Conservation (phyloP, 1,284 basidiomycete species). For the Chalciporus sp. region DNA sequence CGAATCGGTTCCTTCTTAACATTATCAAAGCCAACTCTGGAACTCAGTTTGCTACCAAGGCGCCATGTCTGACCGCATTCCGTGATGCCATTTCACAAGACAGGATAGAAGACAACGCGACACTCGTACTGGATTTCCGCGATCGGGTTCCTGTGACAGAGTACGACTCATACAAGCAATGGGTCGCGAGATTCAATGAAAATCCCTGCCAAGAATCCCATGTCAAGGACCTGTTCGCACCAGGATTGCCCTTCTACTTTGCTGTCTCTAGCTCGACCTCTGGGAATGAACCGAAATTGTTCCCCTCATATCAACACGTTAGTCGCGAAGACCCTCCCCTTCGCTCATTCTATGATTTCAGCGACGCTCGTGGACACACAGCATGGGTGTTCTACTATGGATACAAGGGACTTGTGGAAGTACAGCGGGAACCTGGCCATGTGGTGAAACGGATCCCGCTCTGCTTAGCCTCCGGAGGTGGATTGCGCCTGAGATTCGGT, state of each 20-base stretch:
- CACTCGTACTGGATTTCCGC: constrained; percentile 9
- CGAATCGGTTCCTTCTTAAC: neutral
- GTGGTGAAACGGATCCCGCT: neutral
- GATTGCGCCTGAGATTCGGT: neutral
- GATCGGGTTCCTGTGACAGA: constrained; percentile 12
- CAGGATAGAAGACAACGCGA: constrained; percentile 1
- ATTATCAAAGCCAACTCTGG: constrained; percentile 15
- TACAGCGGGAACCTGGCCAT: neutral
- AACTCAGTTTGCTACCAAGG: constrained; percentile 18
- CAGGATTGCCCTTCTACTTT: constrained; percentile 22
- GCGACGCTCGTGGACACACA: neutral
- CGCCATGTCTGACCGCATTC: constrained; percentile 13
- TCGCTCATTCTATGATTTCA: neutral
- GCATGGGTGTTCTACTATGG: neutral
- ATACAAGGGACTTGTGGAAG: neutral
- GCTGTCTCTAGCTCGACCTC: constrained; percentile 23
- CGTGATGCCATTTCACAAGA: constrained; percentile 3
- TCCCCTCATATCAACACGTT: constrained; percentile 12
- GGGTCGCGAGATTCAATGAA: constrained; percentile 10
- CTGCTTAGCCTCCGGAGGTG: neutral
- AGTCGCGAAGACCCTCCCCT: neutral
- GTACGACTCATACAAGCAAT: constrained; percentile 21
- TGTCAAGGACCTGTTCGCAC: constrained; percentile 19
- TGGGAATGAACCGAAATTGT: constrained; percentile 9
- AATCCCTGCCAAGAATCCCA: constrained; percentile 11